Conservation (phyloP, 176 grass and related monocot species). For the Avena insularis region DNA sequence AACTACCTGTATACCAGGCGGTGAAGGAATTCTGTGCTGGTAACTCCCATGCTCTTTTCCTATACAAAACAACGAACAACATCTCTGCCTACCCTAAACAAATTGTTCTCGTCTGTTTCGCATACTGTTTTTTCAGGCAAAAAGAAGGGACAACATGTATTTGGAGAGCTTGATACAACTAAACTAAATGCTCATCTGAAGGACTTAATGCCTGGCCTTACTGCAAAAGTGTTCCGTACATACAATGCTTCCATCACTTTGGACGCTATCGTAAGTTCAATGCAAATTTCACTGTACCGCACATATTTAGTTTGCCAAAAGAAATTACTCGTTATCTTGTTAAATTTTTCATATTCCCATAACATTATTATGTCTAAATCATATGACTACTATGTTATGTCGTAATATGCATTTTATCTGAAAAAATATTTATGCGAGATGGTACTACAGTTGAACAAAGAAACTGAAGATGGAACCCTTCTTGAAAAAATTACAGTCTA, state of each 20-base stretch:
- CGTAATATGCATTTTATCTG: slow-evolving; percentile 9
- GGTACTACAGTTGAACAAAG: slow-evolving; percentile 72
- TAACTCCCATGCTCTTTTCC: slow-evolving; percentile 25
- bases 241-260: slow-evolving; percentile 99
- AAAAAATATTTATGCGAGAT: slow-evolving; percentile 17
- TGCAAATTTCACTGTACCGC: neutral
- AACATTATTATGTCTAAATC: too few relatives aligned
- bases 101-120: slow-evolving; percentile 30
- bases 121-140: slow-evolving; percentile 56
- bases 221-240: slow-evolving; percentile 99
- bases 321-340: neutral
- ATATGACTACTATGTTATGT: neutral
- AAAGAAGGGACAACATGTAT: slow-evolving; percentile 50
- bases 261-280: slow-evolving; percentile 85
- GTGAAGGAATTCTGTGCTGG: slow-evolving; percentile 83
- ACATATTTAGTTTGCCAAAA: neutral
- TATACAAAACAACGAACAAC: neutral
- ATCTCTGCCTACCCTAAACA: neutral
- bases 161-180: slow-evolving; percentile 79
- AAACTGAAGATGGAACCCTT: slow-evolving; percentile 79
- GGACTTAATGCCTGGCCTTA: slow-evolving; percentile 93
- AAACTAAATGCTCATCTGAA: slow-evolving; percentile 93
- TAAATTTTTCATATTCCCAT: neutral
- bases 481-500: slow-evolving; percentile 80
- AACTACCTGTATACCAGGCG: slow-evolving; percentile 77